These are phyloP conservation scores for Sistotremastrum niveocremeum DNA, from an alignment of 768 basidiomycete species.

Conservation along the genomic window DNA sequence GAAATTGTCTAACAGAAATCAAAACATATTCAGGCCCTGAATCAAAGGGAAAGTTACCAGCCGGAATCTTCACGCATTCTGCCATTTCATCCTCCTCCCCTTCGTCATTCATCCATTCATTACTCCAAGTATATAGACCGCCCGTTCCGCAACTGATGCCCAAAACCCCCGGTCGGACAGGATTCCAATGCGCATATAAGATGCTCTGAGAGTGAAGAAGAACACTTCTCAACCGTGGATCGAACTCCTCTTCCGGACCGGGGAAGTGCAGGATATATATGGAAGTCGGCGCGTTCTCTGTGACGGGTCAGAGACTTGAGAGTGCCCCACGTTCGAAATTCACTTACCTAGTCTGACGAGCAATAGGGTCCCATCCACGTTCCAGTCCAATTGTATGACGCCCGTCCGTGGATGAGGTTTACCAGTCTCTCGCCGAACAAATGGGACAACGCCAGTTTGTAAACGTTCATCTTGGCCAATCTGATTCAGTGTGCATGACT, in stretches of 20 bases:
- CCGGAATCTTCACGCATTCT: slow-evolving; percentile 81
- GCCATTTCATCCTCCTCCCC: slow-evolving; percentile 45
- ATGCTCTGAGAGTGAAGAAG: slow-evolving; percentile 54
- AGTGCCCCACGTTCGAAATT: neutral
- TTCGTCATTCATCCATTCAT: slow-evolving; percentile 55
- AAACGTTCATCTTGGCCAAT: slow-evolving; percentile 45
- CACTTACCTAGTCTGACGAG: slow-evolving; percentile 58
- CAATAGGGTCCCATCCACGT: slow-evolving; percentile 58
- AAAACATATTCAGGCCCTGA: neutral
- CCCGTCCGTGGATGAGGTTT: slow-evolving; percentile 58
- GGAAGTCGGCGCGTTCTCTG: slow-evolving; percentile 50
- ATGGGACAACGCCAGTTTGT: slow-evolving; percentile 36
- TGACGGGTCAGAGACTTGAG: slow-evolving; percentile 6
- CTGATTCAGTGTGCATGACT: neutral
- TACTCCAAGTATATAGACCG: slow-evolving; percentile 69
- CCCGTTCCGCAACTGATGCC: slow-evolving; percentile 52
- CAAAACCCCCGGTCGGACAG: slow-evolving; percentile 60
- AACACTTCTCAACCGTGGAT: slow-evolving; percentile 50
- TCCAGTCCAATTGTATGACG: slow-evolving; percentile 66
- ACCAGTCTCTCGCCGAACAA: slow-evolving; percentile 40
- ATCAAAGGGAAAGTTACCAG: slow-evolving; percentile 38
- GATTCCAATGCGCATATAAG: slow-evolving; percentile 67
- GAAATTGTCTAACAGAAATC: slow-evolving; percentile 42
- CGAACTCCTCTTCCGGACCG: slow-evolving; percentile 37
- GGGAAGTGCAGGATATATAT: slow-evolving; percentile 68